phyloP scores from a whole-genome alignment of 148 eudicot genomes.

The Tetragonia tetragonoides region DNA sequence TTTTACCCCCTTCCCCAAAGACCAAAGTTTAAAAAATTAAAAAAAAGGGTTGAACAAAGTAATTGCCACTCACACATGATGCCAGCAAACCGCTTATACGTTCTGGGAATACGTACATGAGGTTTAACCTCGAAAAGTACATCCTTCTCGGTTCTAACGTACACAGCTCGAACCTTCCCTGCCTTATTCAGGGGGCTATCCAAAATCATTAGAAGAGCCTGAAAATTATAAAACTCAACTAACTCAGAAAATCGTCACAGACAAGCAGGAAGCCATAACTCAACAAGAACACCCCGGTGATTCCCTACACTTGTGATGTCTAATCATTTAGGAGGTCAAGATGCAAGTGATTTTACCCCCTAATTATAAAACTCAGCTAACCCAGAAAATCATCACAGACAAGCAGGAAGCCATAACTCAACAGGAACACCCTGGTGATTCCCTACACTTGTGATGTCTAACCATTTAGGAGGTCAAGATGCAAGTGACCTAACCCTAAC shows the following conservation, averaged over 20 bases:
- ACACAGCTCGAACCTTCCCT: conserved; percentile 73
- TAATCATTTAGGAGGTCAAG: too few species aligned
- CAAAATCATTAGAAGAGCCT: conserved; percentile 85
- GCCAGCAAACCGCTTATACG: conserved; percentile 85
- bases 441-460: too few species aligned
- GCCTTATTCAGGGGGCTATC: conserved; percentile 88
- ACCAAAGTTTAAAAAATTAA: too few species aligned
- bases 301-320: too few species aligned
- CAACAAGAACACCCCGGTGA: too few species aligned
- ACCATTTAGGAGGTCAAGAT: too few species aligned
- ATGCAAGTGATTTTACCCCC: too few species aligned
- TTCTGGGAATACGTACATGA: conserved; percentile 90
- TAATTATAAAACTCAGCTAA: not conserved
- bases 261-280: too few species aligned
- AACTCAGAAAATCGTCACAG: not conserved
- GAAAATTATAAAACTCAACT: conserved; percentile 12
- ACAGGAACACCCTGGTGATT: too few species aligned
- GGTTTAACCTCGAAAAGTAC: conserved; percentile 89
- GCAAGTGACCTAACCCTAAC: too few species aligned
- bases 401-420: too few species aligned
- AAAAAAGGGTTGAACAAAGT: not conserved
- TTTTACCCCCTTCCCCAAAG: not conserved
- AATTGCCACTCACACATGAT: conserved; percentile 73
- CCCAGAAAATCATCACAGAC: not conserved
- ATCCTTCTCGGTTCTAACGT: conserved; percentile 86